Conservation (phyloP, 139 green algal genomes). For the Diplosphaera chodatii region DNA sequence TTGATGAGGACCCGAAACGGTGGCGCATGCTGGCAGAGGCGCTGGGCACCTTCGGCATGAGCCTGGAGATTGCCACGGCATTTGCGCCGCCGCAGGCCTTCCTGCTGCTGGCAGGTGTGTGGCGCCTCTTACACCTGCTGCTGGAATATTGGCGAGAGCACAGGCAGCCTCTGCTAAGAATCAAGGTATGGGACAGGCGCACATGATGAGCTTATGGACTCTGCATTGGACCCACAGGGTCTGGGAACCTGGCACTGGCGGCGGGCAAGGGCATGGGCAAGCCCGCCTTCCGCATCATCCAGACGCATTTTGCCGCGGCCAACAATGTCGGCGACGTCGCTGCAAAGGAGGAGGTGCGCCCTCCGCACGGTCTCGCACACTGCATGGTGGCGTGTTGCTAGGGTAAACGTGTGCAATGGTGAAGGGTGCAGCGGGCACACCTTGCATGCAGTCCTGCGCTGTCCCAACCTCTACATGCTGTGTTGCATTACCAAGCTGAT, state of each 20-base stretch:
- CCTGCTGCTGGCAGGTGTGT: constrained; percentile 58
- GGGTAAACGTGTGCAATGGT: too few relatives aligned
- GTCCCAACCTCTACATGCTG: too few relatives aligned
- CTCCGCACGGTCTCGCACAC: neutral
- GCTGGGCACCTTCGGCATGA: constrained; percentile 48
- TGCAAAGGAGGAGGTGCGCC: constrained; percentile 77
- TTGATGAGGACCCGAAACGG: constrained; percentile 61
- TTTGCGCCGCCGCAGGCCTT: constrained; percentile 59
- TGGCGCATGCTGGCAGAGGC: constrained; percentile 72
- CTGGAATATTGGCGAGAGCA: constrained; percentile 32
- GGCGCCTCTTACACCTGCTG: too few relatives aligned
- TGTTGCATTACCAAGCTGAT: too few relatives aligned
- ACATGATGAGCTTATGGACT: too few relatives aligned
- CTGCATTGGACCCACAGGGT: constrained; percentile 6
- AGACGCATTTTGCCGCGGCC: constrained; percentile 64
- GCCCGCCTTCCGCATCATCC: constrained; percentile 79
- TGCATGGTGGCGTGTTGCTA: too few relatives aligned
- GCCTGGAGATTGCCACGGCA: constrained; percentile 72
- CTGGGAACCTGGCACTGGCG: constrained; percentile 61
- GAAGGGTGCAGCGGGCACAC: too few relatives aligned
- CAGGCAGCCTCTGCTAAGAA: too few relatives aligned
- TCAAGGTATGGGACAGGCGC: too few relatives aligned
- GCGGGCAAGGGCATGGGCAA: constrained; percentile 72
- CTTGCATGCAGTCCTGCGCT: too few relatives aligned
- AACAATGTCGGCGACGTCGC: constrained; percentile 84